Evolutionary conservation across 2,329 filamentous ascomycete genomes (phyloP).

Genomic region (Epicoccum sorghinum): DNA sequence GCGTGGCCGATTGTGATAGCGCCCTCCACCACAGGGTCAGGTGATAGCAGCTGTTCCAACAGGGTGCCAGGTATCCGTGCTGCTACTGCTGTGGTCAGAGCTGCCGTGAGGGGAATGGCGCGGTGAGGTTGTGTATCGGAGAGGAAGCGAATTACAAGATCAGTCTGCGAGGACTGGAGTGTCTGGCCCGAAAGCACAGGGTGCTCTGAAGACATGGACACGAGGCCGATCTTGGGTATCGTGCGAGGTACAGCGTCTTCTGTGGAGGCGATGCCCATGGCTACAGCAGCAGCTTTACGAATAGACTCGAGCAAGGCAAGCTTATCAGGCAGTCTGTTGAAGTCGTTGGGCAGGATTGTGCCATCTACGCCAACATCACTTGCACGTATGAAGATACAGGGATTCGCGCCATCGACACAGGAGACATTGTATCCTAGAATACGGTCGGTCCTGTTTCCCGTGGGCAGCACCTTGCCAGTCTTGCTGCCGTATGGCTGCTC

Average conservation of each 20-base stretch:
- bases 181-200: conserved; percentile 48
- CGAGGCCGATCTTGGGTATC: conserved; percentile 68
- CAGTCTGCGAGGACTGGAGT: conserved; percentile 39
- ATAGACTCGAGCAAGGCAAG: conserved; percentile 64
- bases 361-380: conserved; percentile 58
- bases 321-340: conserved; percentile 57
- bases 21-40: conserved; percentile 32
- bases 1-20: conserved; percentile 49
- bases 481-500: conserved; percentile 67
- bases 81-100: conserved; percentile 51
- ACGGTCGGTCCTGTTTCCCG: conserved; percentile 60
- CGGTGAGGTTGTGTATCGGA: conserved; percentile 53
- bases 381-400: conserved; percentile 66
- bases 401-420: conserved; percentile 69
- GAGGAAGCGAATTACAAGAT: conserved; percentile 52
- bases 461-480: conserved; percentile 67
- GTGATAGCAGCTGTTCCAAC: conserved; percentile 40
- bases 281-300: conserved; percentile 61
- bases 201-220: conserved; percentile 52
- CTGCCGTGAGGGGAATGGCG: conserved; percentile 52
- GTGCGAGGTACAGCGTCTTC: conserved; percentile 57
- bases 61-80: conserved; percentile 46
- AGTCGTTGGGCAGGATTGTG: conserved; percentile 60
- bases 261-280: conserved; percentile 64
- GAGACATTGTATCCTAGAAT: conserved; percentile 60